These are phyloP conservation scores for Danielia reshetovae DNA, from an alignment of 805 yeast genomes.

Conservation along the genomic window DNA sequence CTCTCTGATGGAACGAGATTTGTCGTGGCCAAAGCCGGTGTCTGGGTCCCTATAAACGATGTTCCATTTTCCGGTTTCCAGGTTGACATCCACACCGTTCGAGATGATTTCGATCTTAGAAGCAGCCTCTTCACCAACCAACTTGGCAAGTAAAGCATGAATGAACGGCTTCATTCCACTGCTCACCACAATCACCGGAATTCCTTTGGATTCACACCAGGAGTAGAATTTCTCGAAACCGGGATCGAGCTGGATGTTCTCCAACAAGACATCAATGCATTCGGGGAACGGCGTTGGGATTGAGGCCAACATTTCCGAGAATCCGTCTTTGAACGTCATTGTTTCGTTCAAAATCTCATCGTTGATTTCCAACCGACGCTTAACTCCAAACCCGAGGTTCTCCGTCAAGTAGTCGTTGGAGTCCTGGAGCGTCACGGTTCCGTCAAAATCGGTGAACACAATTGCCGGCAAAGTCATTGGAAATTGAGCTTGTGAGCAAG, in stretches of 20 bases:
- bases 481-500: too few relatives aligned
- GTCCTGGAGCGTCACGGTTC: constrained; percentile 93
- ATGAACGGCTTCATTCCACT: constrained; percentile 95
- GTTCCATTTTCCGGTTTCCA: constrained; percentile 65
- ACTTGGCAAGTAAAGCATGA: constrained; percentile 63
- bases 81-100: constrained; percentile 59
- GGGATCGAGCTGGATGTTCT: constrained; percentile 75
- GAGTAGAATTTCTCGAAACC: constrained; percentile 80
- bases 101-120: constrained; percentile 74
- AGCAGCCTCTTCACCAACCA: constrained; percentile 75
- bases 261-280: constrained; percentile 67
- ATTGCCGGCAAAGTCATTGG: constrained; percentile 50
- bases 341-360: constrained; percentile 66
- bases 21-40: constrained; percentile 91
- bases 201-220: constrained; percentile 67
- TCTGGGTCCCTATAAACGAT: constrained; percentile 79
- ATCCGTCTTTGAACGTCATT: constrained; percentile 77
- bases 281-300: constrained; percentile 71
- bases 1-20: constrained; percentile 71
- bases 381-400: constrained; percentile 78
- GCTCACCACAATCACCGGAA: constrained; percentile 85
- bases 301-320: constrained; percentile 79
- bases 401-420: constrained; percentile 92
- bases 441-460: constrained; percentile 97
- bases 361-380: constrained; percentile 62